These are phyloP conservation scores for Blumeriella jaapii DNA, from an alignment of 2,329 filamentous ascomycete species.

Conservation along the genomic window DNA sequence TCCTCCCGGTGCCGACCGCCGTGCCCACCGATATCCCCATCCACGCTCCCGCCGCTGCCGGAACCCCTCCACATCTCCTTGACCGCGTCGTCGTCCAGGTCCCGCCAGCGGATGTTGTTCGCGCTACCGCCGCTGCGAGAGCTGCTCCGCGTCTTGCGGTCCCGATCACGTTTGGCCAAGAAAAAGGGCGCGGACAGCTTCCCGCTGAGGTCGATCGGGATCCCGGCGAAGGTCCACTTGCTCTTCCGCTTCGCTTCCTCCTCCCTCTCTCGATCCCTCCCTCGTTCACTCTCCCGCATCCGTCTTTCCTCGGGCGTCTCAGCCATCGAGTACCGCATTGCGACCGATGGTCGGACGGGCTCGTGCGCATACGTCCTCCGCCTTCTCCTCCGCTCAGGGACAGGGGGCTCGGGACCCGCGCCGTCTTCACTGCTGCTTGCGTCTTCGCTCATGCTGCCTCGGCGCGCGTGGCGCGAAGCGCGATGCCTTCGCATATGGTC, in stretches of 20 bases:
- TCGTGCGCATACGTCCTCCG: constrained; percentile 31
- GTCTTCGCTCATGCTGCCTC: constrained; percentile 17
- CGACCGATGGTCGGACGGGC: constrained; percentile 2
- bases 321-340: constrained; percentile 6
- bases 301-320: constrained; percentile 4
- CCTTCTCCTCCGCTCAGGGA: constrained; percentile 11
- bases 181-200: constrained; percentile 25
- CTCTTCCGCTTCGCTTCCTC: constrained; percentile 16
- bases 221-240: constrained; percentile 14
- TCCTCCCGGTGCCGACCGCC: constrained; percentile 10
- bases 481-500: constrained; percentile 35
- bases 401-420: constrained; percentile 10
- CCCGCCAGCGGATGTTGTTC: constrained; percentile 14
- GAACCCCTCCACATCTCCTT: constrained; percentile 20
- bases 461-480: constrained; percentile 31
- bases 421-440: constrained; percentile 15
- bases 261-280: constrained; percentile 26
- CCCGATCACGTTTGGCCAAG: constrained; percentile 27
- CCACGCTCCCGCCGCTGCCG: constrained; percentile 9
- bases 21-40: constrained; percentile 7
- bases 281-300: constrained; percentile 9
- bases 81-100: constrained; percentile 9
- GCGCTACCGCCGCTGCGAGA: constrained; percentile 6
- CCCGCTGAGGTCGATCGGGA: constrained; percentile 22
- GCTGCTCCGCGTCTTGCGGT: constrained; percentile 13